Percentiles rank a stretch among this genome's conserved stretches.
phyloP scores from a whole-genome alignment of 805 yeast genomes.

The Starmera dryadoides region DNA sequence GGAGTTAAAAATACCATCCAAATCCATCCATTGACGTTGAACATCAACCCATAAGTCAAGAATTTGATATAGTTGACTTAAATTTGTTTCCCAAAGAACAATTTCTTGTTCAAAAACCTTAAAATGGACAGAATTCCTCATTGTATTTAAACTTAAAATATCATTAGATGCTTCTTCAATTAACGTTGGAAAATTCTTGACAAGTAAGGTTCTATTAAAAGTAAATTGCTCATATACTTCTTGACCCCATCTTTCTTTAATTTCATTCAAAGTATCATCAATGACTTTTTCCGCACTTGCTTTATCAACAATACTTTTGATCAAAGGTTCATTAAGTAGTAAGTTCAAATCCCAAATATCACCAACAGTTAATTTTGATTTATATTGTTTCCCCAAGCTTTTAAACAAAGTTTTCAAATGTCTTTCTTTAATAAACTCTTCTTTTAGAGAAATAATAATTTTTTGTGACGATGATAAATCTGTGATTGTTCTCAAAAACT shows the following conservation, averaged over 20 bases:
- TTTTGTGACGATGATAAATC: slow-evolving; percentile 17
- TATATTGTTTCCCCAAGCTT: slow-evolving; percentile 16
- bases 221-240: slow-evolving; percentile 45
- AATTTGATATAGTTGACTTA: slow-evolving; percentile 43
- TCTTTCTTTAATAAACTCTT: slow-evolving; percentile 49
- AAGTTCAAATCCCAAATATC: slow-evolving; percentile 58
- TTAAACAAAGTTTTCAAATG: slow-evolving; percentile 57
- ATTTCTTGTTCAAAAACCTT: slow-evolving; percentile 53
- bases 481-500: slow-evolving; percentile 40
- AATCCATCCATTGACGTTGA: slow-evolving; percentile 84
- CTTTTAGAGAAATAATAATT: slow-evolving; percentile 37
- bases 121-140: slow-evolving; percentile 63
- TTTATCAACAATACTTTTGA: slow-evolving; percentile 44
- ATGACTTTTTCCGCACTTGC: slow-evolving; percentile 72
- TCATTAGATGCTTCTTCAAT: slow-evolving; percentile 55
- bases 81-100: slow-evolving; percentile 42
- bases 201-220: slow-evolving; percentile 45
- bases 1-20: slow-evolving; percentile 68
- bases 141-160: slow-evolving; percentile 53
- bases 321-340: slow-evolving; percentile 30
- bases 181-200: slow-evolving; percentile 61
- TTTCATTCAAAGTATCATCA: slow-evolving; percentile 44
- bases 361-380: slow-evolving; percentile 13
- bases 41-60: slow-evolving; percentile 74
- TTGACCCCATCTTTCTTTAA: slow-evolving; percentile 50